These are phyloP conservation scores for Speleostelium caveatum DNA, from an alignment of 78 protist genomes.

Conservation along the genomic window DNA sequence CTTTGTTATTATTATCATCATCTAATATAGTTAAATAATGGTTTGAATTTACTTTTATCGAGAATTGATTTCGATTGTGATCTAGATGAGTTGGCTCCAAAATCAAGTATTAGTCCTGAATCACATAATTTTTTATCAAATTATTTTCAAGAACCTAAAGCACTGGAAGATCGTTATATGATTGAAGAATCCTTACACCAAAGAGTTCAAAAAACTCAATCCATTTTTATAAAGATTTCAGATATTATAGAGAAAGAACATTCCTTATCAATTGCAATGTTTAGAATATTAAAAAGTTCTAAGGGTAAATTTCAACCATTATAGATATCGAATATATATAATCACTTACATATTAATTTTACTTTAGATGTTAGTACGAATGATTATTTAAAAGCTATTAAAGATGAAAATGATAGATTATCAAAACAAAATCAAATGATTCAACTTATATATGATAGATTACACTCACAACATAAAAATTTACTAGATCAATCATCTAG, in stretches of 20 bases:
- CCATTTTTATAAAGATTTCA: conserved; percentile 36
- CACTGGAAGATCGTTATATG: conserved; percentile 25
- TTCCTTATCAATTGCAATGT: conserved; percentile 25
- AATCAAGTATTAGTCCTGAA: not conserved
- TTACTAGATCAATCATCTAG: conserved; percentile 20
- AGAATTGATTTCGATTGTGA: conserved; percentile 46
- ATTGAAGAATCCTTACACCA: conserved; percentile 45
- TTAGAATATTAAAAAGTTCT: conserved; percentile 66
- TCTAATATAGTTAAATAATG: conserved; percentile 32
- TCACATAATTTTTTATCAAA: conserved; percentile 46
- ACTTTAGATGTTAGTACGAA: conserved; percentile 6
- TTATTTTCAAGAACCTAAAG: conserved; percentile 29
- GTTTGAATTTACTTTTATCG: conserved; percentile 36
- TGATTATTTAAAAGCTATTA: conserved; percentile 36
- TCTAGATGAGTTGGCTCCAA: conserved; percentile 32
- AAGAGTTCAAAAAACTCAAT: conserved; percentile 53
- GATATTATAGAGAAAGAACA: conserved; percentile 61
- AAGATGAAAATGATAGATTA: conserved; percentile 67
- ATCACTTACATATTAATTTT: not conserved
- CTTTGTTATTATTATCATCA: not conserved
- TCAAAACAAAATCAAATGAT: conserved; percentile 64
- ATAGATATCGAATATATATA: not conserved
- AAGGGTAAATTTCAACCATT: no score
- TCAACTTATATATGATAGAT: conserved; percentile 46
- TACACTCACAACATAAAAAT: conserved; percentile 35